Evolutionary conservation across 768 basidiomycete genomes (phyloP).

Genomic region (Macrolepiota fuliginosa): DNA sequence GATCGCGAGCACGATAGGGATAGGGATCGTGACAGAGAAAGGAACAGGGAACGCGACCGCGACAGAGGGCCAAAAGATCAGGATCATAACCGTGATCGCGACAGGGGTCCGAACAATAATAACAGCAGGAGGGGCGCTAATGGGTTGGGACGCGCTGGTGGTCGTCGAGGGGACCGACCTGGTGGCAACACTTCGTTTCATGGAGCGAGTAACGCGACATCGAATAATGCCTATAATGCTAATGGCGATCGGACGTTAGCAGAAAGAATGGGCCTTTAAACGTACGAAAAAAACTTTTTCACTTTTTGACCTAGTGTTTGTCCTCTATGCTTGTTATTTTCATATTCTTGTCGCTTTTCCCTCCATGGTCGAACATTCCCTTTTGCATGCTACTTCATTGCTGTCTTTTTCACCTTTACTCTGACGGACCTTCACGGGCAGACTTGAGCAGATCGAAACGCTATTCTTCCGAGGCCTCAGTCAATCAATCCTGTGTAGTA

Average conservation of each 20-base stretch:
- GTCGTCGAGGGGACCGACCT: slow-evolving; percentile 27
- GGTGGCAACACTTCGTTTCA: slow-evolving; percentile 29
- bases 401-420: slow-evolving; percentile 11
- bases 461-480: slow-evolving; percentile 8
- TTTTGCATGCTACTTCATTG: slow-evolving; percentile 14
- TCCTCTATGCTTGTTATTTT: slow-evolving; percentile 9
- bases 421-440: slow-evolving; percentile 13
- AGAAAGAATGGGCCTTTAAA: slow-evolving; percentile 77
- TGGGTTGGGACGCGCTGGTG: slow-evolving; percentile 6
- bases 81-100: slow-evolving; percentile 25
- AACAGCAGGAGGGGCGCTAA: slow-evolving; percentile 5
- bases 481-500: slow-evolving; percentile 14
- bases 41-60: slow-evolving; percentile 24
- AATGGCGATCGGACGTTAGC: slow-evolving; percentile 74
- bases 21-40: slow-evolving; percentile 31
- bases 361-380: slow-evolving; percentile 10
- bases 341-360: slow-evolving; percentile 11
- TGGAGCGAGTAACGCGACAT: slow-evolving; percentile 27
- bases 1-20: slow-evolving; percentile 31
- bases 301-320: slow-evolving; percentile 11
- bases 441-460: slow-evolving; percentile 10
- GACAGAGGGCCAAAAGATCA: slow-evolving; percentile 23
- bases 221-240: slow-evolving; percentile 35
- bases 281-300: slow-evolving; percentile 4
- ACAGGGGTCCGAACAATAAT: slow-evolving; percentile 14